Conservation (phyloP, 305 asterid species). For the Rubia balearica region DNA sequence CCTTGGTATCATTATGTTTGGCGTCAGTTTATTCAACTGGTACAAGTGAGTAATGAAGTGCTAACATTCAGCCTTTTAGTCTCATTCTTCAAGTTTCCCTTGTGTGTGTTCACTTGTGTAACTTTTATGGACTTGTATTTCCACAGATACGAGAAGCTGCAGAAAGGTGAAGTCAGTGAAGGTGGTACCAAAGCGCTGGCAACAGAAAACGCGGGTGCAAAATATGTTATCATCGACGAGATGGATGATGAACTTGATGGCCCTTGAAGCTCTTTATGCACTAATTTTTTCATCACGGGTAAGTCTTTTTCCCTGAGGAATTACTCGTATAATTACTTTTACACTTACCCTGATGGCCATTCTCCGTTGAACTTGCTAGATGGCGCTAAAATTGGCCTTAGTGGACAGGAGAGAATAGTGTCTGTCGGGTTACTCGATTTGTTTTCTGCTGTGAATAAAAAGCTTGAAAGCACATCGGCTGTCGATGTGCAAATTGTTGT, state of each 20-base stretch:
- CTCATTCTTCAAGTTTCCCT: neutral
- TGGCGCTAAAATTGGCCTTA: constrained; percentile 14
- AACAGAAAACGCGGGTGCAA: constrained; percentile 36
- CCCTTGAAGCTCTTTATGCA: constrained; percentile 27
- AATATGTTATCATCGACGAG: constrained; percentile 90
- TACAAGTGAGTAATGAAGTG: constrained; percentile 73
- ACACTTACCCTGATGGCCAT: neutral
- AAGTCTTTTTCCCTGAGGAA: constrained; percentile 24
- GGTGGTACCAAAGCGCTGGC: constrained; percentile 24
- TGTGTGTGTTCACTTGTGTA: constrained; percentile 1
- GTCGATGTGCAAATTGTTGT: constrained; percentile 9
- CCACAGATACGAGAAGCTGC: constrained; percentile 72
- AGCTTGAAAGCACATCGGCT: neutral
- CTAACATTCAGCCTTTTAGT: neutral
- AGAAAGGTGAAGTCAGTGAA: constrained; percentile 42
- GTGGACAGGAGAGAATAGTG: constrained; percentile 2
- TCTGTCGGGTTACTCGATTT: constrained; percentile 1
- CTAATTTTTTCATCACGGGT: constrained; percentile 32
- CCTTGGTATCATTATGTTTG: constrained; percentile 67
- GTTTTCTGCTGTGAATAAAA: neutral
- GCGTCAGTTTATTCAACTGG: constrained; percentile 93
- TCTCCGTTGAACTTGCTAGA: constrained; percentile 9
- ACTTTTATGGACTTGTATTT: constrained; percentile 8
- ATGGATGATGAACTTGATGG: constrained; percentile 67
- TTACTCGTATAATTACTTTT: neutral